Evolutionary conservation across 345 rosid species (phyloP), one percentile per base, ranked within the genome.

Genomic region (Camelina sativa): DNA sequence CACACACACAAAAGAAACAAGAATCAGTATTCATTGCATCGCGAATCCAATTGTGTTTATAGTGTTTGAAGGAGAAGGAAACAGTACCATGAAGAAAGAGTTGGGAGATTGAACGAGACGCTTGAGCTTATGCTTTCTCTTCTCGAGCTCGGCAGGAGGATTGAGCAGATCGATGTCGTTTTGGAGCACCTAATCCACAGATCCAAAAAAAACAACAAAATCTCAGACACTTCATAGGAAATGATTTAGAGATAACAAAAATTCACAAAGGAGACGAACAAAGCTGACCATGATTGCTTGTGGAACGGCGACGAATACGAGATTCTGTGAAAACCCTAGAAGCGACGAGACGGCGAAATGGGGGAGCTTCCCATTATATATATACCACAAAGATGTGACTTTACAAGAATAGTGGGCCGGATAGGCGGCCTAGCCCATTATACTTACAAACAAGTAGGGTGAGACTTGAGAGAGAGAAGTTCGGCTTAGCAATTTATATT

Each of bases 321-420:
- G 53, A 28, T 1, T 25, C 51, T 34, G 23, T 38, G 32, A 52
- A 72, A 72, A 62, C 62, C 76, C 69, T 72, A 72, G 44, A 47
- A 28, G 28, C 22, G 7, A 11, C 30, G 30, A 4, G 30, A 28
- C 5, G 30, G 30, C 30, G 30, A 28, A 28, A 25, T 25, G 30
- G 4, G 30, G 30, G 30, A 28, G 30, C 30, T 28, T 28, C 30
- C 30, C 30, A 28, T 28, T 28, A 4, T 4, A 23, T 23, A 28
- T 28, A 28, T 28, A 28, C 4, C 30, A 28, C 30, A 28, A 28
- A 28, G 4, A 4, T 28, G 30, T 28, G 30, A 28, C 4, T 28
- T 28, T 28, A 28, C 30, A 28, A 28, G 30, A 28, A 28, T 28
- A 28, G 28, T 28, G 30, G 5, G 30, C 30, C 30, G 30, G 30